Percentiles rank a stretch among this genome's conserved stretches.
These are phyloP conservation scores for Klebsormidium nitens DNA, from an alignment of 139 green algal genomes.

Conservation along the genomic window DNA sequence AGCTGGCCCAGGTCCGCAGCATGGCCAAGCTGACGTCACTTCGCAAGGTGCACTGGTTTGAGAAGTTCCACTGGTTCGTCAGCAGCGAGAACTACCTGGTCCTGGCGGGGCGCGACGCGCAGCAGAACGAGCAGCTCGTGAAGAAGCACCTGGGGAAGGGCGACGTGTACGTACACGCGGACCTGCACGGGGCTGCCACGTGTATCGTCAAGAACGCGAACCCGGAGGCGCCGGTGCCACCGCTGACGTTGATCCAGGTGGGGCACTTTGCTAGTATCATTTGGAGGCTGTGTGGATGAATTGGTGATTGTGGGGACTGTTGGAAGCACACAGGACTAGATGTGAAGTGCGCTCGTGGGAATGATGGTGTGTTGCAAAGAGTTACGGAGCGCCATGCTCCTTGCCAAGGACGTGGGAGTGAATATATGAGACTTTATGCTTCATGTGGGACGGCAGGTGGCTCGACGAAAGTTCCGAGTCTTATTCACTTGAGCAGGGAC, in stretches of 20 bases:
- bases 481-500: no score
- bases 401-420: no score
- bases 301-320: no score
- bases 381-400: no score
- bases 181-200: constrained; percentile 85
- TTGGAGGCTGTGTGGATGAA: no score
- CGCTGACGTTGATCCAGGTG: constrained; percentile 62
- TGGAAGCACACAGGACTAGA: no score
- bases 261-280: neutral
- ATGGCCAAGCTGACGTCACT: constrained; percentile 31
- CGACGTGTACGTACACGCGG: constrained; percentile 83
- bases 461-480: no score
- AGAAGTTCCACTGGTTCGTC: constrained; percentile 97
- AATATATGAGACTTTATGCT: no score
- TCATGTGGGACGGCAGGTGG: no score
- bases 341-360: no score
- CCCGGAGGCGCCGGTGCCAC: constrained; percentile 54
- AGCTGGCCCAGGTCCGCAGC: constrained; percentile 52
- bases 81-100: constrained; percentile 90
- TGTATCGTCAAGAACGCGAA: constrained; percentile 78
- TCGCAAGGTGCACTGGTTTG: constrained; percentile 92
- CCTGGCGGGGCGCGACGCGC: constrained; percentile 77
- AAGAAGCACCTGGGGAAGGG: constrained; percentile 52
- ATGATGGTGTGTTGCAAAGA: no score
- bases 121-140: constrained; percentile 95